A percentile compares a stretch with the other conserved stretches of the same genome.
Evolutionary conservation across 805 yeast species (phyloP).

Genomic region (Metschnikowia rubicola): DNA sequence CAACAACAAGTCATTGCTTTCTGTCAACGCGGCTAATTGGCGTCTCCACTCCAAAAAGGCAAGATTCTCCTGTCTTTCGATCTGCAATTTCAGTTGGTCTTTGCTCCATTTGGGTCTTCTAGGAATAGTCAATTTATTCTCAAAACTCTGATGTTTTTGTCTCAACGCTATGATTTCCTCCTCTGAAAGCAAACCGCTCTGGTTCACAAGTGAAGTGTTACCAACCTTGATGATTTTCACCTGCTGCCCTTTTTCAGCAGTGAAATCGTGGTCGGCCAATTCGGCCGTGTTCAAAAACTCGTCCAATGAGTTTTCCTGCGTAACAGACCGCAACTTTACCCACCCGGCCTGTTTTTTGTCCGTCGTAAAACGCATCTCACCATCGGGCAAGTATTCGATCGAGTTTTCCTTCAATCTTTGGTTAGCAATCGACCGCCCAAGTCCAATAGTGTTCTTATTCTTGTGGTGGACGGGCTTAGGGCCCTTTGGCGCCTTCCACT

Average conservation of each 20-base stretch:
- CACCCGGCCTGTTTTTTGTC: constrained; percentile 80
- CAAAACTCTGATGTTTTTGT: constrained; percentile 63
- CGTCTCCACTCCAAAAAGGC: constrained; percentile 95
- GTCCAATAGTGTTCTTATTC: constrained; percentile 78
- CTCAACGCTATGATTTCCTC: constrained; percentile 64
- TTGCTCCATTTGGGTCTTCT: constrained; percentile 87
- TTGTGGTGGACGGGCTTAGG: constrained; percentile 86
- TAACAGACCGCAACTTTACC: constrained; percentile 89
- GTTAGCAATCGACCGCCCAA: constrained; percentile 80
- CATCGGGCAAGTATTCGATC: constrained; percentile 73
- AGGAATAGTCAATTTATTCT: constrained; percentile 76
- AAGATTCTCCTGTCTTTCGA: constrained; percentile 83
- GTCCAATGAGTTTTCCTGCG: constrained; percentile 90
- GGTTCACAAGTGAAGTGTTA: constrained; percentile 39
- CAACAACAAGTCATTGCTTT: constrained; percentile 75
- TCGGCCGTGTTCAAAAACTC: constrained; percentile 95
- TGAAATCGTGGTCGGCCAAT: constrained; percentile 91
- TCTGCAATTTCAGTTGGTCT: constrained; percentile 65
- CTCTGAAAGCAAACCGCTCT: constrained; percentile 50
- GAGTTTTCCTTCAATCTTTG: constrained; percentile 67
- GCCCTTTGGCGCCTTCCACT: constrained; percentile 87
- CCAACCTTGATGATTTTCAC: constrained; percentile 82
- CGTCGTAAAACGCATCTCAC: constrained; percentile 86
- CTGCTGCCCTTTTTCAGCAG: constrained; percentile 82
- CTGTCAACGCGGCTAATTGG: constrained; percentile 78